Percentiles rank a stretch among this genome's conserved stretches.
These are phyloP conservation scores for Xylariaceae sp. DNA, from an alignment of 2,329 filamentous ascomycete species.

Conservation along the genomic window DNA sequence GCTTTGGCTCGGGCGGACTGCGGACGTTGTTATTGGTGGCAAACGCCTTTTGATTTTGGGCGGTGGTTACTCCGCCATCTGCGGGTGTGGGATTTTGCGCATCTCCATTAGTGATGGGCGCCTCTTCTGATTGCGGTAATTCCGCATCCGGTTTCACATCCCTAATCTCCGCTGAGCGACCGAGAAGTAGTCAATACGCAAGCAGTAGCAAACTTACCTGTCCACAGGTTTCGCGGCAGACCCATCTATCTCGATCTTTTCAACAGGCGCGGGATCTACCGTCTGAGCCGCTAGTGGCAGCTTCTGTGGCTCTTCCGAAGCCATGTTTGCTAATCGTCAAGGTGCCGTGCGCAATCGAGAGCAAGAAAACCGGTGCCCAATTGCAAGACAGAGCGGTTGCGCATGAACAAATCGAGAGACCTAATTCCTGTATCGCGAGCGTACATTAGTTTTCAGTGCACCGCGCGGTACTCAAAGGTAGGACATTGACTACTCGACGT, in stretches of 20 bases:
- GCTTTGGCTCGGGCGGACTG: conserved; percentile 18
- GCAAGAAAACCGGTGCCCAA: conserved; percentile 6
- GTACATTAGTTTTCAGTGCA: conserved; percentile 1
- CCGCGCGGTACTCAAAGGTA: not conserved
- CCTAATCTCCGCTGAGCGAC: conserved; percentile 15
- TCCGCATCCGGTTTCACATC: conserved; percentile 23
- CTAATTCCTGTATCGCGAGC: not conserved
- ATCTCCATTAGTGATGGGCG: conserved; percentile 27
- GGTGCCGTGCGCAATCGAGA: conserved; percentile 11
- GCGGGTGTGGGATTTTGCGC: conserved; percentile 2
- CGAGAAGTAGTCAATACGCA: not conserved
- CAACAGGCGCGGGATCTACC: conserved; percentile 13
- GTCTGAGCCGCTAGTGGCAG: conserved; percentile 25
- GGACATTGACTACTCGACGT: not conserved
- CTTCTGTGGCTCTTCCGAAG: conserved; percentile 32
- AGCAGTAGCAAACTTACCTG: conserved; percentile 48
- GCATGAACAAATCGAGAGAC: conserved; percentile 13
- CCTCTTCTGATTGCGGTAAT: conserved; percentile 17
- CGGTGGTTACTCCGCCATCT: conserved; percentile 12
- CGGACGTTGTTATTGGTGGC: conserved; percentile 22
- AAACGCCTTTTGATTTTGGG: conserved; percentile 26
- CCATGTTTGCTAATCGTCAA: conserved; percentile 32
- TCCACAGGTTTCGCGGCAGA: conserved; percentile 41
- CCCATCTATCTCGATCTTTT: conserved; percentile 49
- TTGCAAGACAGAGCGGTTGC: not conserved